Evolutionary conservation across 2,329 filamentous ascomycete genomes (phyloP).

Genomic region (Scolecobasidium constrictum): DNA sequence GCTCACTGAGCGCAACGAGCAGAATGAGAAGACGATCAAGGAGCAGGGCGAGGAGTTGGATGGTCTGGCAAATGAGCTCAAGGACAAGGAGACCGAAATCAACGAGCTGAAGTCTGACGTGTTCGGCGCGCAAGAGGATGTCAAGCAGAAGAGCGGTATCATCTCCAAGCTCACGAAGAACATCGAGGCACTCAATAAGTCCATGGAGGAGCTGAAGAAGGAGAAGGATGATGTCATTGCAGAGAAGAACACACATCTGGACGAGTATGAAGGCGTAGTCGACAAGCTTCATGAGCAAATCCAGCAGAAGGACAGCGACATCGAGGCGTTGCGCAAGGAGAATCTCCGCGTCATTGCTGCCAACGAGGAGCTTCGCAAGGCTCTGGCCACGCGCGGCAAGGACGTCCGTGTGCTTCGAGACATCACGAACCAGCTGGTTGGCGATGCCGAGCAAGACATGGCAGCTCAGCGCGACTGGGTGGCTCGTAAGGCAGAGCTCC

Average conservation of each 20-base stretch:
- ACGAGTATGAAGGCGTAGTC: background rate
- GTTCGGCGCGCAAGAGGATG: background rate
- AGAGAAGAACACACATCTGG: background rate
- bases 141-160: background rate
- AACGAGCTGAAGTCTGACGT: background rate
- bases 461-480: background rate
- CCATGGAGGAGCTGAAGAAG: background rate
- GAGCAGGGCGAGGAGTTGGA: background rate
- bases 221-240: background rate
- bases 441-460: background rate
- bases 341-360: background rate
- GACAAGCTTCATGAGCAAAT: background rate
- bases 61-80: background rate
- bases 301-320: background rate
- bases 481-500: background rate
- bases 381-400: background rate
- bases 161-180: background rate
- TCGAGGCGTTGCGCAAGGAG: background rate
- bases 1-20: background rate
- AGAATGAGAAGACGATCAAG: background rate
- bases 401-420: background rate
- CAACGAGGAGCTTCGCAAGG: background rate
- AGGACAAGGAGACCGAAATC: background rate
- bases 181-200: background rate
- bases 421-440: background rate